phyloP scores from a whole-genome alignment of 768 basidiomycete genomes.

The Harrya chromipes region DNA sequence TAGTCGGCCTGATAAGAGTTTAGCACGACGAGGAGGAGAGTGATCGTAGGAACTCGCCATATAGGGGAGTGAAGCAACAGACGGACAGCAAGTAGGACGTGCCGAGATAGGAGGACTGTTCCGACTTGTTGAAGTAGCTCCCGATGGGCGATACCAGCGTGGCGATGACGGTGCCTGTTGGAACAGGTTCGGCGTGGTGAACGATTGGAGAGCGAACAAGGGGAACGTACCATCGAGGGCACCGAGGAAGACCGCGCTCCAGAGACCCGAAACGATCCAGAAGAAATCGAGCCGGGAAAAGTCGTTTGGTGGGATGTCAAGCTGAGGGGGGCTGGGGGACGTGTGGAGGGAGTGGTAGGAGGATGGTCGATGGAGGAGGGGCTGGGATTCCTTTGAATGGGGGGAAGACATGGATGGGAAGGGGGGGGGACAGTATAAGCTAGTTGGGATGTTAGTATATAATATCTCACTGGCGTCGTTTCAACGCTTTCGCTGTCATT shows the following conservation, averaged over 20 bases:
- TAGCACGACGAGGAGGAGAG: constrained; percentile 4
- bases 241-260: constrained; percentile 81
- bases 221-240: constrained; percentile 70
- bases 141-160: constrained; percentile 84
- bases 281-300: constrained; percentile 52
- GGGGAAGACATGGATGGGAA: constrained; percentile 37
- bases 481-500: constrained; percentile 26
- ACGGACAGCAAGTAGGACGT: constrained; percentile 85
- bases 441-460: constrained; percentile 19
- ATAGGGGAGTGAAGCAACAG: constrained; percentile 88
- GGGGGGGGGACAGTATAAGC: constrained; percentile 2
- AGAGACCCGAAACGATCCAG: constrained; percentile 76
- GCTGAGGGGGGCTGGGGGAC: constrained; percentile 23
- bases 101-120: constrained; percentile 83
- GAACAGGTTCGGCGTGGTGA: background rate
- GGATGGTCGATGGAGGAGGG: constrained; percentile 45
- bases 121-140: constrained; percentile 76
- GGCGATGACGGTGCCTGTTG: constrained; percentile 74
- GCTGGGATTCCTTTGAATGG: constrained; percentile 44
- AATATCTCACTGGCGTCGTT: constrained; percentile 21
- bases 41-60: constrained; percentile 49
- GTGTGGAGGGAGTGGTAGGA: constrained; percentile 44
- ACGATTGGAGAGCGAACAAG: too few species aligned
- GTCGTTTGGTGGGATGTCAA: constrained; percentile 34
- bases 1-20: constrained; percentile 58